phyloP scores from a whole-genome alignment of 1,284 basidiomycete species.

The Cystobasidiaceae sp. region DNA sequence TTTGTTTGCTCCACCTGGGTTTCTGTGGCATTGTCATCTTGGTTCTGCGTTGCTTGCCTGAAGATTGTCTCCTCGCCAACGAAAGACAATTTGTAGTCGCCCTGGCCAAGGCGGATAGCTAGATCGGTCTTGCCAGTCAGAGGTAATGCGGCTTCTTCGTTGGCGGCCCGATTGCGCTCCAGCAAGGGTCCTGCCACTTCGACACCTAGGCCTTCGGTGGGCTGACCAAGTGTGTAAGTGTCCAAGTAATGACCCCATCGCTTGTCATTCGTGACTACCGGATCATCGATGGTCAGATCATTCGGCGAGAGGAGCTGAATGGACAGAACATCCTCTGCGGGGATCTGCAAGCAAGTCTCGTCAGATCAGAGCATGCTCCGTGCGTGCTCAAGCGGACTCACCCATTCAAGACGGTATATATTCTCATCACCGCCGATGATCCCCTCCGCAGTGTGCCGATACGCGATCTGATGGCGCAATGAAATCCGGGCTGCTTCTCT shows the following conservation, averaged over 20 bases:
- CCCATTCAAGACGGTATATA: slow-evolving; percentile 88
- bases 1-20: not conserved
- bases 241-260: slow-evolving; percentile 88
- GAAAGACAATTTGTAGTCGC: slow-evolving; percentile 47
- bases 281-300: slow-evolving; percentile 78
- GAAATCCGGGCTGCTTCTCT: slow-evolving; percentile 54
- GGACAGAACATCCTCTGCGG: slow-evolving; percentile 64
- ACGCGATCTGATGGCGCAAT: slow-evolving; percentile 77
- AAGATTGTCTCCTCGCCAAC: slow-evolving; percentile 45
- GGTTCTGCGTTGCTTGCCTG: not conserved
- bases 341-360: slow-evolving; percentile 53
- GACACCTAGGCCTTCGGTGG: slow-evolving; percentile 51
- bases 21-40: no score
- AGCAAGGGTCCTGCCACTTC: slow-evolving; percentile 67
- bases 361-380: not conserved
- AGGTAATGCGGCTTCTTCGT: not conserved
- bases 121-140: slow-evolving; percentile 18
- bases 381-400: slow-evolving; percentile 49
- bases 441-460: slow-evolving; percentile 73
- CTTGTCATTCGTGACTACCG: slow-evolving; percentile 62
- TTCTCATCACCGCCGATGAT: slow-evolving; percentile 83
- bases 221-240: slow-evolving; percentile 63
- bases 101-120: slow-evolving; percentile 39
- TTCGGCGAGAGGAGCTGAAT: slow-evolving; percentile 85
- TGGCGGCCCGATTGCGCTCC: slow-evolving; percentile 49